Evolutionary conservation across 148 eudicot genomes (phyloP).

Genomic region (Cornus kousa): DNA sequence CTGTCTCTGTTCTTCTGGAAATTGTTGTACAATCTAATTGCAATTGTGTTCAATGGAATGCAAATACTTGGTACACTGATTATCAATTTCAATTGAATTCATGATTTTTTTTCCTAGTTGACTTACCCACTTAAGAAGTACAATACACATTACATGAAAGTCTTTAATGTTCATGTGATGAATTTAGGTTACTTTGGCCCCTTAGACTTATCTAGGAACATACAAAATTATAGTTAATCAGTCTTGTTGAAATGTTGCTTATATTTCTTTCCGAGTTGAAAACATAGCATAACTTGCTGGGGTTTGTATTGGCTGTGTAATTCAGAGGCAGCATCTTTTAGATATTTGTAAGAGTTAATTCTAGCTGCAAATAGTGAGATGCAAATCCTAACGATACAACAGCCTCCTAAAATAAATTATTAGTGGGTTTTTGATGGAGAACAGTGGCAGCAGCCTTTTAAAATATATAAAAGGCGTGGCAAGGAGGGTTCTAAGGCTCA

Average conservation of each 20-base stretch:
- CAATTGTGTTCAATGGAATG: neutral
- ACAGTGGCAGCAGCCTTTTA: no score
- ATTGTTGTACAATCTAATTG: neutral
- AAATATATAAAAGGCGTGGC: no score
- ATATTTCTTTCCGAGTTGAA: neutral
- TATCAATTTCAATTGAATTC: neutral
- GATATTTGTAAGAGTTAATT: neutral
- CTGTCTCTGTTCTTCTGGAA: neutral
- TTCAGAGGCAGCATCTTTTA: neutral
- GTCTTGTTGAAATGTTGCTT: no score
- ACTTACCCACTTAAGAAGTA: no score
- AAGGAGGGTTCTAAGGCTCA: no score
- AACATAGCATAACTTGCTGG: neutral
- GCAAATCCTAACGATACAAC: no score
- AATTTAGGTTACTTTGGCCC: neutral
- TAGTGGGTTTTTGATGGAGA: no score
- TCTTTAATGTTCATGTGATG: neutral
- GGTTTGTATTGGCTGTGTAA: neutral
- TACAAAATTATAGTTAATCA: neutral
- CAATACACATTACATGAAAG: neutral
- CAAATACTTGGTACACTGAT: neutral
- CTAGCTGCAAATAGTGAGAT: no score
- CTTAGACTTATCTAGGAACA: no score
- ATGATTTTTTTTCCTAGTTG: neutral
- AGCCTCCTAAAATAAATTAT: no score